These are phyloP conservation scores for Globisporangium sylvaticum DNA, from an alignment of 352 stramenopile species.

Conservation along the genomic window DNA sequence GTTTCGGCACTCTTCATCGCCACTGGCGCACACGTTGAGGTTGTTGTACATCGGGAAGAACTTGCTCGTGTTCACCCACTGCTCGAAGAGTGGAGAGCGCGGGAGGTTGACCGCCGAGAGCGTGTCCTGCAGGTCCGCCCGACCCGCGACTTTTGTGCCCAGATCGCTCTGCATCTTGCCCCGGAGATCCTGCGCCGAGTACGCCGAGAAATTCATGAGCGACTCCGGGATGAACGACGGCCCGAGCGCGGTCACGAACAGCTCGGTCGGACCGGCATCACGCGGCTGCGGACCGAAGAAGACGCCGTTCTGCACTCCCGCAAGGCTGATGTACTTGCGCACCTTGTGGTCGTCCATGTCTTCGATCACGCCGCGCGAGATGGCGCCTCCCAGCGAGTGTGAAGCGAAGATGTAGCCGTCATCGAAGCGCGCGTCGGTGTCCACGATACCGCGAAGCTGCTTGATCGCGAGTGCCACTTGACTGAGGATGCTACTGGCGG, in stretches of 20 bases:
- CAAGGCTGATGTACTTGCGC: conserved; percentile 44
- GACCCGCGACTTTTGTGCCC: conserved; percentile 18
- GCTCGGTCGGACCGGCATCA: conserved; percentile 30
- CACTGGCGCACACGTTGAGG: conserved; percentile 12
- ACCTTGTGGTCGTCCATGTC: conserved; percentile 59
- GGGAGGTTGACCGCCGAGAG: conserved; percentile 35
- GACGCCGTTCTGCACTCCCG: conserved; percentile 46
- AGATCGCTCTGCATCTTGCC: conserved; percentile 45
- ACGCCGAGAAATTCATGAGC: conserved; percentile 38
- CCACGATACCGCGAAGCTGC: conserved; percentile 34
- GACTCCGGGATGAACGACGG: conserved; percentile 26
- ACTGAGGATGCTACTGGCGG: conserved; percentile 21
- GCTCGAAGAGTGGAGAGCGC: conserved; percentile 19
- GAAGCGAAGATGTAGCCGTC: conserved; percentile 50
- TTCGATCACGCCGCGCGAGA: conserved; percentile 47
- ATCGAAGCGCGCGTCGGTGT: conserved; percentile 25
- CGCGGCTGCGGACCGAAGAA: conserved; percentile 44
- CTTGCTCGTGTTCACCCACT: conserved; percentile 28
- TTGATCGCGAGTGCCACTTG: conserved; percentile 47
- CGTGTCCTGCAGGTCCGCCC: conserved; percentile 23
- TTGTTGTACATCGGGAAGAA: conserved; percentile 44
- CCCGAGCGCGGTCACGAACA: conserved; percentile 33
- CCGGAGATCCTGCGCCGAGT: conserved; percentile 25
- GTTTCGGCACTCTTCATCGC: conserved; percentile 10
- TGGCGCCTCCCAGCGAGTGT: conserved; percentile 42